phyloP scores from a whole-genome alignment of 768 basidiomycete genomes.

The Kondoa subrosea region DNA sequence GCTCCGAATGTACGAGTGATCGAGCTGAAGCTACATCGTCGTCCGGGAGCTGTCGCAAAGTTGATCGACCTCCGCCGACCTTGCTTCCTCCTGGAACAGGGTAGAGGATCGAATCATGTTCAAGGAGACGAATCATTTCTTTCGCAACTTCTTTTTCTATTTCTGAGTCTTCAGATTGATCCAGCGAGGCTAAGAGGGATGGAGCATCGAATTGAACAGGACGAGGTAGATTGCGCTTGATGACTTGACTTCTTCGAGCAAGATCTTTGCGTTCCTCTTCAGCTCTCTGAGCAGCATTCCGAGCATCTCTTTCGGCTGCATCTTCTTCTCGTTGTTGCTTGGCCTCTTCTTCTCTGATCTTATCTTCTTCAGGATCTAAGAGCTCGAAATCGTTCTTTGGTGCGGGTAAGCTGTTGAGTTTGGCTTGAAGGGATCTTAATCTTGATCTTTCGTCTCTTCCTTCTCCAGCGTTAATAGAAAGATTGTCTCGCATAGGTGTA shows the following conservation, averaged over 20 bases:
- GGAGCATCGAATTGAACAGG: constrained; percentile 65
- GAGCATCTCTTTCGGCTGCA: constrained; percentile 77
- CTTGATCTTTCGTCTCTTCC: constrained; percentile 59
- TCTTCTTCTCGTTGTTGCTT: constrained; percentile 45
- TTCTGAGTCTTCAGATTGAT: constrained; percentile 30
- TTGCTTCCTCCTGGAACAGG: constrained; percentile 73
- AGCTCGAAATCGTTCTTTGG: constrained; percentile 97
- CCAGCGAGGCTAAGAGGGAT: constrained; percentile 45
- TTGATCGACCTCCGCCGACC: constrained; percentile 43
- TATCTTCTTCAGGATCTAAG: constrained; percentile 69
- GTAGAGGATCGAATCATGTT: constrained; percentile 71
- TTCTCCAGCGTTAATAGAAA: constrained; percentile 64
- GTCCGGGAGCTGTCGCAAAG: constrained; percentile 63
- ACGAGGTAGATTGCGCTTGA: constrained; percentile 68
- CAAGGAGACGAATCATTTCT: constrained; percentile 61
- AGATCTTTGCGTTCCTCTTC: constrained; percentile 62
- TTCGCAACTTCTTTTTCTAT: constrained; percentile 33
- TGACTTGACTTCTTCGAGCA: constrained; percentile 62
- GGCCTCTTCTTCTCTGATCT: constrained; percentile 36
- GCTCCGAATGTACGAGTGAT: constrained; percentile 54
- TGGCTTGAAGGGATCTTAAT: constrained; percentile 51
- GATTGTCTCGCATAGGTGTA: constrained; percentile 83
- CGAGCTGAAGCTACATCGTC: constrained; percentile 55
- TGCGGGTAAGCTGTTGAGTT: constrained; percentile 67
- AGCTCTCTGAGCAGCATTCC: constrained; percentile 47